Evolutionary conservation across 1,139 yeast genomes (phyloP).

Genomic region (Ogataea hybrid): DNA sequence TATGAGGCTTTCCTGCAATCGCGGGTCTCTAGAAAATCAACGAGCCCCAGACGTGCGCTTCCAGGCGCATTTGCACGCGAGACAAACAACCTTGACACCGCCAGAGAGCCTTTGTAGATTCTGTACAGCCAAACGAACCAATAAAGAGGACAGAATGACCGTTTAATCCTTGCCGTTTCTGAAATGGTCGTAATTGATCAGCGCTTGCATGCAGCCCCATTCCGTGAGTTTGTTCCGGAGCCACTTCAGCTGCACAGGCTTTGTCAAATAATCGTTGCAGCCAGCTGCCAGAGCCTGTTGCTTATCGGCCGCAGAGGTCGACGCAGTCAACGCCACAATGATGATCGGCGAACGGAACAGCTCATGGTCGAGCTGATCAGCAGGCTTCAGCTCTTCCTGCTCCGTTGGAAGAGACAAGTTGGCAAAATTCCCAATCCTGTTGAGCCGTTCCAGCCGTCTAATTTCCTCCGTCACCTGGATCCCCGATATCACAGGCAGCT

Average conservation of each 20-base stretch:
- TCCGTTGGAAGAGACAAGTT: conserved; percentile 16
- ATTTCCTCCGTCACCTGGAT: conserved; percentile 90
- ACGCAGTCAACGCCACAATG: conserved; percentile 93
- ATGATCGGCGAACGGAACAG: conserved; percentile 87
- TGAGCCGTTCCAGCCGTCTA: conserved; percentile 74
- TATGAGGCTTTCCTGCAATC: too few relatives aligned
- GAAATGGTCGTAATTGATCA: conserved; percentile 90
- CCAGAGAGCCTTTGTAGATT: conserved; percentile 3
- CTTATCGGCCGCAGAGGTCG: conserved; percentile 79
- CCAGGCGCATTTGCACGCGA: too few relatives aligned
- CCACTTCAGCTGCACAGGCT: conserved; percentile 95
- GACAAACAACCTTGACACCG: too few relatives aligned
- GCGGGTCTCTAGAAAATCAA: too few relatives aligned
- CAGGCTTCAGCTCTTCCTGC: conserved; percentile 23
- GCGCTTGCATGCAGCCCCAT: conserved; percentile 97
- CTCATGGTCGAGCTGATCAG: conserved; percentile 54
- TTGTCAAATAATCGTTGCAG: conserved; percentile 94
- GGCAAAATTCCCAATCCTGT: conserved; percentile 75
- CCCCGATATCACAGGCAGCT: conserved; percentile 90
- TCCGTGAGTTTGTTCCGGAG: conserved; percentile 90
- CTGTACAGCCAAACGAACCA: conserved; percentile 2
- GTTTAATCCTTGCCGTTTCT: conserved; percentile 20
- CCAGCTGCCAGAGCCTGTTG: conserved; percentile 95
- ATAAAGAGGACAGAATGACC: background rate
- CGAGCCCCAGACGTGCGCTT: too few relatives aligned